These are phyloP conservation scores for Zygnema circumcarinatum DNA, from an alignment of 139 green algal species.

Conservation along the genomic window DNA sequence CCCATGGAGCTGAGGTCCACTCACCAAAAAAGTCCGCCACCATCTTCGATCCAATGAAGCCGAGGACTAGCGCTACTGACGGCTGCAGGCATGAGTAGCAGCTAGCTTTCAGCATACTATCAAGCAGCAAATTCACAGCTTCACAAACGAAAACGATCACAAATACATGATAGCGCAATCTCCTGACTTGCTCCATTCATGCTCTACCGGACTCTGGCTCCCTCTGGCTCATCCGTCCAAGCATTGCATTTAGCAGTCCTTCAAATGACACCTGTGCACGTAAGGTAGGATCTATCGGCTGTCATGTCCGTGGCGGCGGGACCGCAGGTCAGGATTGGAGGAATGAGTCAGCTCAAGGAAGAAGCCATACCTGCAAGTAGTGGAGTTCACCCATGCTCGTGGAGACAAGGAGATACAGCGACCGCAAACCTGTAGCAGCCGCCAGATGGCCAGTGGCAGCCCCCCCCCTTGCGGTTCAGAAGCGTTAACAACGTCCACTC, in stretches of 20 bases:
- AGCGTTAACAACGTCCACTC: too few relatives aligned
- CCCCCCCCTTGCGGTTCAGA: background rate
- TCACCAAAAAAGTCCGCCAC: constrained; percentile 62
- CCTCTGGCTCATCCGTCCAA: background rate
- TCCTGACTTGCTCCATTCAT: background rate
- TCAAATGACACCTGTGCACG: background rate
- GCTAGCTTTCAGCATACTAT: constrained; percentile 37
- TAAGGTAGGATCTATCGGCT: background rate
- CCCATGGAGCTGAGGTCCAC: constrained; percentile 7
- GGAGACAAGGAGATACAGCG: constrained; percentile 60
- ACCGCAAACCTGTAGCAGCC: constrained; percentile 50
- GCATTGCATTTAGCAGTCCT: background rate
- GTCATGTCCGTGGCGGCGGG: background rate
- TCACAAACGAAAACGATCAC: background rate
- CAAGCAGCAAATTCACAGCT: constrained; percentile 6
- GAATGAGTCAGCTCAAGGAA: background rate
- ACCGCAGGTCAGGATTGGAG: background rate
- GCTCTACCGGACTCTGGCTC: background rate
- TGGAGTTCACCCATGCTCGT: constrained; percentile 58
- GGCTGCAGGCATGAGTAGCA: constrained; percentile 53
- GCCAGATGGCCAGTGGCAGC: background rate
- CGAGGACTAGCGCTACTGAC: constrained; percentile 63
- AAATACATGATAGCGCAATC: constrained; percentile 5
- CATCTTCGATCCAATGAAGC: constrained; percentile 68
- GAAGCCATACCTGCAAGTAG: constrained; percentile 60